Base-by-base conservation (phyloP, 2,329 filamentous ascomycete genomes). In the Neurospora crassa region DNA sequence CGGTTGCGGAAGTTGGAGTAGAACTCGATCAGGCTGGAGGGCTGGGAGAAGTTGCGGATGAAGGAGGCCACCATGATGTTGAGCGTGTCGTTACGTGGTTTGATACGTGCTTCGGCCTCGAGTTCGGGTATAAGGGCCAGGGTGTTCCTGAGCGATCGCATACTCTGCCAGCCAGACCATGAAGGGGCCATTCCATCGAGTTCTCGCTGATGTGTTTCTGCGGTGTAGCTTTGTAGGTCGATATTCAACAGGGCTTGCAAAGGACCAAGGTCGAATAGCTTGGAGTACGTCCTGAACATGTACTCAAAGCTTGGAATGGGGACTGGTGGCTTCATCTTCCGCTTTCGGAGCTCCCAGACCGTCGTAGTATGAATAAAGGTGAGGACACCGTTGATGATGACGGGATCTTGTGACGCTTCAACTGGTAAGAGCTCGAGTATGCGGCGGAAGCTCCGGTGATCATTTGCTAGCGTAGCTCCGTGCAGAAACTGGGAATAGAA, bases 401-500 rank as follows among this genome's bases (percentile, higher is more conserved):
- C 74, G 67, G 82, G 79, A 73, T 85, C 82, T 68, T 87, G 81
- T 20, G 87, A 80, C 12, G 83, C 78, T 5, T 83, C 80, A 41
- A 81, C 73, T 67, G 85, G 82, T 5, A 89, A 85, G 63, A 87
- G 83, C 5, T 84, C 79, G 69, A 90, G 83, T 67, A 91, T 84
- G 41, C 83, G 81, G 63, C 84, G 82, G 40, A 93, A 83, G 37
- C 84, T 84, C 3, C 83, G 79, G 5, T 84, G 82, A 72, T 92
- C 85, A 34, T 83, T 79, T 24, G 83, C 83, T 4, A 79, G 78
- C 75, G 93, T 92, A 69, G 92, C 91, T 41, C 91, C 90, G 72
- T 90, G 87, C 59, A 97, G 85, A 42, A 97, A 82, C 40, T 89
- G 89, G 0, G 89, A 84, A 78, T 90, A 92, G 0, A 92, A 90